A percentile compares a stretch with the other conserved stretches of the same genome.
Conservation (phyloP, 2,329 filamentous ascomycete species). For the Aspergillus udagawae region DNA sequence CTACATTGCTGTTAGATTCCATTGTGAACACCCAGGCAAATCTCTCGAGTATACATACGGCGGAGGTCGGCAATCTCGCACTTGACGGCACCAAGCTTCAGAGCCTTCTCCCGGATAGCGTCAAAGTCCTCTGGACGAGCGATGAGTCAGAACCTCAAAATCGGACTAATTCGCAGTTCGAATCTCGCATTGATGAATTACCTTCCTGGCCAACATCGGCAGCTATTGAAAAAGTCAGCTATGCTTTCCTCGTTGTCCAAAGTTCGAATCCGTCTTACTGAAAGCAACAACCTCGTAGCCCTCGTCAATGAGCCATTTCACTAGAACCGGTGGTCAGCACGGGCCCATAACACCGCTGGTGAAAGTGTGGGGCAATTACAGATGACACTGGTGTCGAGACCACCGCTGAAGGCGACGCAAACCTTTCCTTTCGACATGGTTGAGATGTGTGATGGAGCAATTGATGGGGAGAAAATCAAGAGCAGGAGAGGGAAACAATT, state of each 20-base stretch:
- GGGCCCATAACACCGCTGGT: background rate
- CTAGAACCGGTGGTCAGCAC: constrained; percentile 19
- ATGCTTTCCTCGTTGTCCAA: background rate
- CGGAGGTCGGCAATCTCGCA: constrained; percentile 63
- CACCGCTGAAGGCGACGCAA: constrained; percentile 37
- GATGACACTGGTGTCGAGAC: constrained; percentile 58
- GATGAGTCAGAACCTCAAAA: constrained; percentile 1
- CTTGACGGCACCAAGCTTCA: constrained; percentile 64
- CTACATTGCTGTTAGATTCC: background rate
- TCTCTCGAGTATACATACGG: constrained; percentile 20
- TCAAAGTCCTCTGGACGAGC: constrained; percentile 62
- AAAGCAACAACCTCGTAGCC: constrained; percentile 61
- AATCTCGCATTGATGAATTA: constrained; percentile 13
- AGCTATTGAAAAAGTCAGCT: constrained; percentile 36
- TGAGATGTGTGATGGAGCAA: background rate
- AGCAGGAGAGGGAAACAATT: background rate
- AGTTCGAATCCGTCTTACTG: constrained; percentile 29
- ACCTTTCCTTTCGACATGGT: constrained; percentile 4
- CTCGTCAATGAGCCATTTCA: constrained; percentile 47
- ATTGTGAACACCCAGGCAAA: background rate
- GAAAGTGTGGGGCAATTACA: constrained; percentile 33
- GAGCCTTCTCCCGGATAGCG: constrained; percentile 67
- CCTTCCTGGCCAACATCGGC: constrained; percentile 70
- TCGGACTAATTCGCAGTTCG: background rate
- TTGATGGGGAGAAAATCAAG: background rate